A percentile compares a stretch with the other conserved stretches of the same genome.
phyloP scores from a whole-genome alignment of 768 basidiomycete species.

The Chalciporus sphaerocephalus region DNA sequence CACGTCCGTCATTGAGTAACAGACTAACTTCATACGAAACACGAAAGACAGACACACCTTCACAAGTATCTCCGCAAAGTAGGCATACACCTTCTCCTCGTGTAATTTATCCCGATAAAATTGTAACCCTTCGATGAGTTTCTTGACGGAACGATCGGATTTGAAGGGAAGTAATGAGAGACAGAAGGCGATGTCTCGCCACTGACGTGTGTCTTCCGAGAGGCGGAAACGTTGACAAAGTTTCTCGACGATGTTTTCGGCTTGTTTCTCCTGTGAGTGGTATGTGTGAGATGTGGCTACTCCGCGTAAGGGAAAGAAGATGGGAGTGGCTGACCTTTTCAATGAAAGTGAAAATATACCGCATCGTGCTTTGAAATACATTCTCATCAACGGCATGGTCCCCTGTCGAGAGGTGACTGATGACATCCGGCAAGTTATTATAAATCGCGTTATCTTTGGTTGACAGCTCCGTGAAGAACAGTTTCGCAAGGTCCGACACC shows the following conservation, averaged over 20 bases:
- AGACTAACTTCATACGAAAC: neutral
- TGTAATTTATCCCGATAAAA: constrained; percentile 96
- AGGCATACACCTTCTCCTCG: constrained; percentile 72
- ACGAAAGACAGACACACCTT: too few species aligned
- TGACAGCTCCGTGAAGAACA: constrained; percentile 94
- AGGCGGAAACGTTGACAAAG: constrained; percentile 93
- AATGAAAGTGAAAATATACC: constrained; percentile 93
- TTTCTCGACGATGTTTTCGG: constrained; percentile 95
- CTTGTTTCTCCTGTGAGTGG: constrained; percentile 85
- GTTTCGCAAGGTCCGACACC: constrained; percentile 90
- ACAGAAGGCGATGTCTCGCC: constrained; percentile 97
- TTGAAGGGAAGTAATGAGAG: constrained; percentile 94
- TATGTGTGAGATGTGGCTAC: neutral
- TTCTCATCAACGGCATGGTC: constrained; percentile 91
- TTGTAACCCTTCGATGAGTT: constrained; percentile 86
- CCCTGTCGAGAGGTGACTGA: constrained; percentile 90
- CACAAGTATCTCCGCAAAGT: constrained; percentile 85
- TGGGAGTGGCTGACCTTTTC: constrained; percentile 65
- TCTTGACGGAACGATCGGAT: constrained; percentile 93
- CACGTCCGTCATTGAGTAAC: neutral
- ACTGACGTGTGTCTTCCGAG: constrained; percentile 85
- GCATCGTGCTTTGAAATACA: constrained; percentile 87
- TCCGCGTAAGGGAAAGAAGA: neutral
- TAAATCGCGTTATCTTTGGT: constrained; percentile 99
- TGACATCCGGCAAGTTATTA: constrained; percentile 97